A percentile compares a stretch with the other conserved stretches of the same genome.
phyloP scores from a whole-genome alignment of 345 rosid species.

The Diplotaxis tenuifolia region DNA sequence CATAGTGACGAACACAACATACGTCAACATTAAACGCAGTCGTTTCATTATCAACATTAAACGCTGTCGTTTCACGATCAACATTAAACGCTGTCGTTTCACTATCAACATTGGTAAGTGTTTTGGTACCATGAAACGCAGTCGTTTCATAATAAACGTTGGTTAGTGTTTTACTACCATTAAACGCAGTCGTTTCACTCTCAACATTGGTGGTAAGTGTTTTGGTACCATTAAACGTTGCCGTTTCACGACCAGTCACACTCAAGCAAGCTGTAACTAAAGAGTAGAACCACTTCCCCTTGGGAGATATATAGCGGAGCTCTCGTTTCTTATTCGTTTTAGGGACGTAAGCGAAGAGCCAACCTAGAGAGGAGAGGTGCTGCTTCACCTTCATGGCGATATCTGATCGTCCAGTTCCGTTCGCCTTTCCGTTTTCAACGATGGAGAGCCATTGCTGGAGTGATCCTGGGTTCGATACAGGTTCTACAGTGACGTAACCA shows the following conservation, averaged over 20 bases:
- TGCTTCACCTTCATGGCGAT: not conserved
- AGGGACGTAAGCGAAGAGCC: not conserved
- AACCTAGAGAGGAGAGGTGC: not conserved
- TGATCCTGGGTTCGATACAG: too few species aligned
- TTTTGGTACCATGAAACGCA: not conserved
- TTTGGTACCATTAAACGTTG: not conserved
- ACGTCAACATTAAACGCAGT: not conserved
- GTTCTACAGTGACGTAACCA: too few species aligned
- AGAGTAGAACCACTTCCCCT: not conserved
- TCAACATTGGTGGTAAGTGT: not conserved
- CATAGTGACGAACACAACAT: not conserved
- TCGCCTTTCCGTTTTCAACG: too few species aligned
- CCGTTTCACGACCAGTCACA: not conserved
- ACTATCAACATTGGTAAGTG: not conserved
- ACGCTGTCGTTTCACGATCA: too few species aligned
- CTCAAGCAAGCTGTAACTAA: not conserved
- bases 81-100: too few species aligned
- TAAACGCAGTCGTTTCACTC: too few species aligned
- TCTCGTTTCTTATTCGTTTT: not conserved
- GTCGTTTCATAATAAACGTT: too few species aligned
- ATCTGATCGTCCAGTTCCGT: not conserved
- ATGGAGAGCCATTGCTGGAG: too few species aligned
- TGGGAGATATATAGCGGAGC: not conserved
- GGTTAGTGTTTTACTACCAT: too few species aligned
- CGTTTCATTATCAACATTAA: not conserved